Base-by-base conservation (phyloP, 2,329 filamentous ascomycete genomes). In the Curvularia verruculosa region DNA sequence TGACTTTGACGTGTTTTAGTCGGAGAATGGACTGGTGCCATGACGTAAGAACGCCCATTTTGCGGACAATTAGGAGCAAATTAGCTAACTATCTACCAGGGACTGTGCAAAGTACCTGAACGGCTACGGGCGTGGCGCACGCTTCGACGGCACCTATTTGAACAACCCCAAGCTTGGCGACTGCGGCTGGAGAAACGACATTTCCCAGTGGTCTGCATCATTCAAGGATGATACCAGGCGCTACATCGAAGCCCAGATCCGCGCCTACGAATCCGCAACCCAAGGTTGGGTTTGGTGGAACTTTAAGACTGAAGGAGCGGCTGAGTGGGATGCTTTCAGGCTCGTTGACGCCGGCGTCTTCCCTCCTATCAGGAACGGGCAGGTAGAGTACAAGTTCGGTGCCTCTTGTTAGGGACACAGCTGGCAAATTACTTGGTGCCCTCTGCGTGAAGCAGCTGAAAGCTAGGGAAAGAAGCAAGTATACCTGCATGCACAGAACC, bases 1-100 rank as follows among this genome's bases (percentile, higher is more conserved):
- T 61, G 26, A 61, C 49, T 36, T 34, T 10, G 13, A 31, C 9
- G 24, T 36, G 40, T 49, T n/a, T 78, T 89, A 52, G 83, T 88
- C 5, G 88, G 88, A 40, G 88, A 90, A 71, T 90, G 87, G 87
- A 85, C 84, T 1, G 87, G 82, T 21, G 87, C 87, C 13, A 83
- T 89, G 81, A 89, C 87, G 2, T 56, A 46, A 56, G 53, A 24
- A 49, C 34, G 47, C 21, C 24, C 31, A 15, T 24, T 39, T 46
- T 26, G n/a, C 15, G 24, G 9, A 19, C 24, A 39, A 13, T 29
- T 8, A 13, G 52, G 3, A 52, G 12, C 10, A 6, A 29, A 29
- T 29, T 29, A 40, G 44, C 53, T 56, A 15, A 56, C 41, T 34
- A 12, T 18, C 6, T 23, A 52, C 21, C 3, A 56, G 53, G 26